Percentiles rank a stretch among this genome's conserved stretches.
These are phyloP conservation scores for Lipomyces spencermartinsiae DNA, from an alignment of 805 yeast species.

Conservation along the genomic window DNA sequence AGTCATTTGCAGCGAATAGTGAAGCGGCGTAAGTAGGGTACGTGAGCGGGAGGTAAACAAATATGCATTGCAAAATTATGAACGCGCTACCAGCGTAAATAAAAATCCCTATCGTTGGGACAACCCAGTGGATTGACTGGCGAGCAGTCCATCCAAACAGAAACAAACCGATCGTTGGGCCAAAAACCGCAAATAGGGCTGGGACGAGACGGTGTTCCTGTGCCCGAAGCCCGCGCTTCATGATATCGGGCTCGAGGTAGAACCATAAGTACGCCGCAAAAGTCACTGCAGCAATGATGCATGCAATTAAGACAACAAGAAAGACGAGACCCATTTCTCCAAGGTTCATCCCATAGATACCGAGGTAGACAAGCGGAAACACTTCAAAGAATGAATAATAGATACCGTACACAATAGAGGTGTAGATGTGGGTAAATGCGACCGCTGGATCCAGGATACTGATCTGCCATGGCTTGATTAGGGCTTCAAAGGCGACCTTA, in stretches of 20 bases:
- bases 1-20: conserved; percentile 62
- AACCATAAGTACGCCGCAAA: conserved; percentile 19
- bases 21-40: conserved; percentile 61
- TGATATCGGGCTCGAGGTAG: conserved; percentile 46
- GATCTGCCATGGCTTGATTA: conserved; percentile 53
- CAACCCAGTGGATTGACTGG: conserved; percentile 55
- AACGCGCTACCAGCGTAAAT: conserved; percentile 52
- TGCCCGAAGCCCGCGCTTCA: conserved; percentile 44
- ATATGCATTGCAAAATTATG: conserved; percentile 58
- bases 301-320: conserved; percentile 57
- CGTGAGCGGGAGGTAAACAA: conserved; percentile 57
- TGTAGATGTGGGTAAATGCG: conserved; percentile 58
- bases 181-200: conserved; percentile 44
- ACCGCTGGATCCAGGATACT: conserved; percentile 62
- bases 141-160: conserved; percentile 60
- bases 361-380: conserved; percentile 61
- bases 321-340: conserved; percentile 58
- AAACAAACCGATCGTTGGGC: conserved; percentile 55
- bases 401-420: conserved; percentile 59
- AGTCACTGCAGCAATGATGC: conserved; percentile 48
- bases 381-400: conserved; percentile 66
- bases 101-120: conserved; percentile 54
- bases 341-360: conserved; percentile 54
- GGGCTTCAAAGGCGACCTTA: conserved; percentile 38
- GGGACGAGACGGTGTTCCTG: conserved; percentile 61